Percentiles rank a stretch among this genome's conserved stretches.
These are phyloP conservation scores for Crithidia sp. DNA, from an alignment of 208 protist genomes.

Conservation along the genomic window DNA sequence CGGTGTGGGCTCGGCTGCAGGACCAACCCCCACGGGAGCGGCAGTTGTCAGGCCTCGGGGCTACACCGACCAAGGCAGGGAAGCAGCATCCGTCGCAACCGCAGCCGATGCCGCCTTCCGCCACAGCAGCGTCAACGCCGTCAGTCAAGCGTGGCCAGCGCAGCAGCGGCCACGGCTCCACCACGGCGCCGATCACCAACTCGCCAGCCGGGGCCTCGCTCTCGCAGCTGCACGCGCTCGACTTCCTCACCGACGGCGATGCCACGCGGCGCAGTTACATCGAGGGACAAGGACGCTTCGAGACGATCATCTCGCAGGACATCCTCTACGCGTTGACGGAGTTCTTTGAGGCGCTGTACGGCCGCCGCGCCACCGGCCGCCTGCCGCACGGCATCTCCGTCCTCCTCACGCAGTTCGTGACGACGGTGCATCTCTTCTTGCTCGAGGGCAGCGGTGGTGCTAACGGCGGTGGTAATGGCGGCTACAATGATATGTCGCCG, in stretches of 20 bases:
- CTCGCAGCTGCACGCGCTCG: not conserved
- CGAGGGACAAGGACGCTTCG: slow-evolving; percentile 52
- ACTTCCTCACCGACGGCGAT: not conserved
- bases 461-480: not conserved
- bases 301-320: slow-evolving; percentile 86
- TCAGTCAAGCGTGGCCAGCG: not conserved
- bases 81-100: too few species aligned
- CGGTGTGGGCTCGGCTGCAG: slow-evolving; percentile 27
- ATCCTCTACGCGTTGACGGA: slow-evolving; percentile 83
- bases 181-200: slow-evolving; percentile 1
- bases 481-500: not conserved
- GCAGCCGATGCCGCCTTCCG: too few species aligned
- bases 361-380: slow-evolving; percentile 59
- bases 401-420: slow-evolving; percentile 78
- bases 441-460: slow-evolving; percentile 29
- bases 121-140: too few species aligned
- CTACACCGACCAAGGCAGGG: too few species aligned
- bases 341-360: slow-evolving; percentile 81
- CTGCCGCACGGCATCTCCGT: slow-evolving; percentile 81
- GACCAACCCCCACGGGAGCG: not conserved
- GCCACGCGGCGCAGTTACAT: slow-evolving; percentile 29
- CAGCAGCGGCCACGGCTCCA: not conserved
- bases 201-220: not conserved
- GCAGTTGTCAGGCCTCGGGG: too few species aligned
- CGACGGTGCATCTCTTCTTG: slow-evolving; percentile 83